Evolutionary conservation across 75 land plant genomes (phyloP).

Genomic region (Sequoiadendron giganteum): DNA sequence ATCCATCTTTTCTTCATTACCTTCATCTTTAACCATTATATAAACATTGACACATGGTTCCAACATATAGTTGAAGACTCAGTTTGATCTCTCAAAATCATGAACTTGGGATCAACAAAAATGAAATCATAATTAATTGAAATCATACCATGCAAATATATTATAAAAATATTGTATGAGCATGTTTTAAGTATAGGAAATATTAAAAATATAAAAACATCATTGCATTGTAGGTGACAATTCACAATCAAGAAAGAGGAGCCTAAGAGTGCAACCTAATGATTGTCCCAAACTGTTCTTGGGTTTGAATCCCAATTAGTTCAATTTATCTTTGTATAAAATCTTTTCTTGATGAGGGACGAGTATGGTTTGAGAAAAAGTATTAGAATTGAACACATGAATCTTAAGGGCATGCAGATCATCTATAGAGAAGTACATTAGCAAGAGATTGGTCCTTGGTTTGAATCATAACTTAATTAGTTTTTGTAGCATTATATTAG

Average conservation of each 20-base stretch:
- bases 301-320: neutral
- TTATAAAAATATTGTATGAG: too few relatives aligned
- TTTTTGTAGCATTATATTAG: too few relatives aligned
- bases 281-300: too few relatives aligned
- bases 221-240: neutral
- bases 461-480: too few relatives aligned
- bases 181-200: too few relatives aligned
- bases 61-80: conserved; percentile 68
- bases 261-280: neutral
- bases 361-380: too few relatives aligned
- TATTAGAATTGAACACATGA: neutral
- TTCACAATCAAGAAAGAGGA: neutral
- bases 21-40: conserved; percentile 85
- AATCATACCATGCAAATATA: neutral
- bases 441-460: too few relatives aligned
- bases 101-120: conserved; percentile 56
- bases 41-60: conserved; percentile 82
- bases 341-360: neutral
- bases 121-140: neutral
- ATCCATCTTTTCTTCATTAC: conserved; percentile 76
- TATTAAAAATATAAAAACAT: neutral
- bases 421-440: too few relatives aligned
- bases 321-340: neutral
- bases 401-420: neutral
- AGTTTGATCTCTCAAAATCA: conserved; percentile 86